Evolutionary conservation across 441 rosid species (phyloP).

Genomic region (Pelargonium cotyledonis): DNA sequence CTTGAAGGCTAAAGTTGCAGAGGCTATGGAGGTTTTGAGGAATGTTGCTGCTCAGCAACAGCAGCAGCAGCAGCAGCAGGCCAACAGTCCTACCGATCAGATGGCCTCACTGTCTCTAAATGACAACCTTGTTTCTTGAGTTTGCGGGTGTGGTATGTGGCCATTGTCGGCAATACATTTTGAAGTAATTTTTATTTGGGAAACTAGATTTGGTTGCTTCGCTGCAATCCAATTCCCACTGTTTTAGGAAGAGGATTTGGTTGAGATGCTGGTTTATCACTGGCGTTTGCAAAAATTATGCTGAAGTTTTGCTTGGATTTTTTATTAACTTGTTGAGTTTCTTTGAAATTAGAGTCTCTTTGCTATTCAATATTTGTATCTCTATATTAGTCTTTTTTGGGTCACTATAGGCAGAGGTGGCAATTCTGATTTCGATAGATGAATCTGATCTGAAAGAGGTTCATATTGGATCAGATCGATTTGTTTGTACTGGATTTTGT

Average conservation of each 20-base stretch:
- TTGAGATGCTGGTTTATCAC: not conserved
- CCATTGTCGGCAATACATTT: not conserved
- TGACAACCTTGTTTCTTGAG: constrained; percentile 34
- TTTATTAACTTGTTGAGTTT: not conserved
- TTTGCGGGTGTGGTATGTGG: not conserved
- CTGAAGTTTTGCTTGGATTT: not conserved
- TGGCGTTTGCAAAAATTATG: not conserved
- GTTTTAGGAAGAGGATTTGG: not conserved
- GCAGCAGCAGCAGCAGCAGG: constrained; percentile 31
- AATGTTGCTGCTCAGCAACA: constrained; percentile 25
- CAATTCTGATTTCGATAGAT: too few species aligned
- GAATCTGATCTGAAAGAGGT: too few species aligned
- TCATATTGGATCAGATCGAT: too few species aligned
- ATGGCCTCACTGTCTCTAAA: constrained; percentile 40
- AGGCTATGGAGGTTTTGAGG: constrained; percentile 41
- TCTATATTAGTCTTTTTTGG: too few species aligned
- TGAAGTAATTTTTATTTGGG: constrained; percentile 6
- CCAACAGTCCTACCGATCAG: constrained; percentile 31
- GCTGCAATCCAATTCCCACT: not conserved
- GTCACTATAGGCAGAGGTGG: too few species aligned
- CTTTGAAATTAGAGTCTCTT: too few species aligned
- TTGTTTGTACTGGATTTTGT: too few species aligned
- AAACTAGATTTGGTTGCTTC: constrained; percentile 8
- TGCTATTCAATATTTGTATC: too few species aligned
- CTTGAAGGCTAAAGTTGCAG: constrained; percentile 43